Evolutionary conservation across 345 rosid species (phyloP), one percentile per base, ranked within the genome.

Genomic region (Atalantia buxifolia): DNA sequence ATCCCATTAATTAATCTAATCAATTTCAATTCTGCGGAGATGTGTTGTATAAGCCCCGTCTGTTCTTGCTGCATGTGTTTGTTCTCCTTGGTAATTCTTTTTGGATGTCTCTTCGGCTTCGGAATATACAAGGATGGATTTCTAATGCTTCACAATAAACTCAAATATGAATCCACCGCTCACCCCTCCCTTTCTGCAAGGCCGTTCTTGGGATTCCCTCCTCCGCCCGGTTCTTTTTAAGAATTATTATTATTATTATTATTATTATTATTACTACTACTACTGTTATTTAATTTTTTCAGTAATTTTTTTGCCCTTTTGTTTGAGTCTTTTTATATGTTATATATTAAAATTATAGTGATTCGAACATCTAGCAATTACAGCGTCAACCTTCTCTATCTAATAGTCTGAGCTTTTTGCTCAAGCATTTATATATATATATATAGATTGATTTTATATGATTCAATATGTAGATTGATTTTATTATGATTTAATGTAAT

Each of bases 151-250:
- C 48, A 33, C 25, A 9, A 31, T 42, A 18, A 62, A 10, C 59
- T 62, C 6, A 27, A 62, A 42, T 74, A 59, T 61, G 77, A 64
- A 27, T 69, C 60, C 0, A 48, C 14, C 1, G 16, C 21, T 48
- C 28, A 16, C 1, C 25, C 69, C 1, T 63, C 35, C 22, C 59
- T 55, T 63, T 63, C 60, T 19, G 38, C 30, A 28, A 63, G 77
- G 69, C 77, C 77, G 9, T 75, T 75, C 57, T 30, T 75, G 42
- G 36, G n/a, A 25, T 57, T 30, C 12, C 40, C 69, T 75, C 77
- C 70, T 63, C 70, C 66, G 6, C n/a, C 77, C 1, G 27, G 22
- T 60, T 66, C 48, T 22, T 73, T 59, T 28, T 72, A 33, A 53
- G 57, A 71, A 22, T 8, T 9, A 30, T 4, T 27, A 3, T 56